These are phyloP conservation scores for Veloporphyrellus conicus DNA, from an alignment of 1,284 basidiomycete genomes.

Conservation along the genomic window DNA sequence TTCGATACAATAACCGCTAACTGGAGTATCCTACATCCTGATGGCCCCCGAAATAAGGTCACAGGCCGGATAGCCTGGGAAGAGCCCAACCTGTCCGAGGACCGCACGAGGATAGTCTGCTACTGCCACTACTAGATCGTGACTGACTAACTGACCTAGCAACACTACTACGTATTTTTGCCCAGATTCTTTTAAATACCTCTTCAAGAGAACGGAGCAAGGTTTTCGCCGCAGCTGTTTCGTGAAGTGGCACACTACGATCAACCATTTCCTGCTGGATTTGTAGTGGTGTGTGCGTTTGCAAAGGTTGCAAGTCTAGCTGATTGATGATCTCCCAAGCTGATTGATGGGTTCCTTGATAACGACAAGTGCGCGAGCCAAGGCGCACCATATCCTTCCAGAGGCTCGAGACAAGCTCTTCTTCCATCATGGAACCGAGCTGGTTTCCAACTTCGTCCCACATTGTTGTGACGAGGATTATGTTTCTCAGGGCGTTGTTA, in stretches of 20 bases:
- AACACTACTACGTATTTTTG: neutral
- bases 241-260: constrained; percentile 5
- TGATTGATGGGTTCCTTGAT: constrained; percentile 8
- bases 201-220: neutral
- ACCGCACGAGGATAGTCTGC: neutral
- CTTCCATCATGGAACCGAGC: constrained; percentile 17
- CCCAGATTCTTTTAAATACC: neutral
- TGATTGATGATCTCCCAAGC: constrained; percentile 16
- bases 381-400: constrained; percentile 16
- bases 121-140: neutral
- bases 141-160: neutral
- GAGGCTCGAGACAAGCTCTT: constrained; percentile 9
- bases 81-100: neutral
- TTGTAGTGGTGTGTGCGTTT: constrained; percentile 1
- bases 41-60: too few relatives aligned
- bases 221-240: constrained; percentile 1
- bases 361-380: constrained; percentile 15
- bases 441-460: constrained; percentile 25
- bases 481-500: constrained; percentile 17
- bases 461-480: constrained; percentile 31
- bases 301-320: constrained; percentile 5
- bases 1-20: too few relatives aligned
- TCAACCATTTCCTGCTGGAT: constrained; percentile 26
- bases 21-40: too few relatives aligned
- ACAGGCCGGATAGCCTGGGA: neutral